Base-by-base conservation (phyloP, 176 grass and related monocot species). In the Zoysia pacifica region DNA sequence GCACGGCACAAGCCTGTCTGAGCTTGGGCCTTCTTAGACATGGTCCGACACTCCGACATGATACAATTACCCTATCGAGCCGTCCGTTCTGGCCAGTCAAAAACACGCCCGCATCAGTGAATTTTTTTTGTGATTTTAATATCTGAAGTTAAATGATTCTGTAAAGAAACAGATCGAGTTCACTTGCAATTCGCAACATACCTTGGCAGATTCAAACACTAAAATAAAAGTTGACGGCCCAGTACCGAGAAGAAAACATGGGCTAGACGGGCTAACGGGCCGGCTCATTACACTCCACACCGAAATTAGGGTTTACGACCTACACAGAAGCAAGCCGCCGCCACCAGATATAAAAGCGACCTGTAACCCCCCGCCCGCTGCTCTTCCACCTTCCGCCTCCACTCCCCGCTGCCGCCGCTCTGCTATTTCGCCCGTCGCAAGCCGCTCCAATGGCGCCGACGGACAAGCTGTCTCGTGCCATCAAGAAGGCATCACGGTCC, bases 401-500 rank as follows among this genome's bases (percentile, higher is more conserved):
- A 54, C 28, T 28, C 28, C 28, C 28, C 28, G 28, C 28, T 28
- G 28, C 28, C 28, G 28, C 28, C 28, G 28, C 28, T 28, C 28
- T 28, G 39, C 71, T 76, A 5, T 56, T 65, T 56, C 71, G 39
- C 79, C 55, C 87, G 61, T 75, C 75, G 70, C 89, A 53, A 83
- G 87, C 70, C 62, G 60, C 62, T 77, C 70, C 75, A 46, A 79
- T 79, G 82, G 86, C 75, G 62, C 81, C 87, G 65, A 80, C 86
- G 81, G 87, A 92, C 36, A 79, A 81, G 60, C 72, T 98, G 10
- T 82, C 89, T 5, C 81, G 67, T 6, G 81, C 92, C 47, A 93
- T 98, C 79, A 91, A 89, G 75, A 90, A 87, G 75, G 89, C 77
- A 70, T 98, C 96, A 39, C 36, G 88, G 58, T 94, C 95, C 6